A percentile compares a stretch with the other conserved stretches of the same genome.
phyloP scores from a whole-genome alignment of 352 stramenopile species.

The Thraustochytrium striatum region DNA sequence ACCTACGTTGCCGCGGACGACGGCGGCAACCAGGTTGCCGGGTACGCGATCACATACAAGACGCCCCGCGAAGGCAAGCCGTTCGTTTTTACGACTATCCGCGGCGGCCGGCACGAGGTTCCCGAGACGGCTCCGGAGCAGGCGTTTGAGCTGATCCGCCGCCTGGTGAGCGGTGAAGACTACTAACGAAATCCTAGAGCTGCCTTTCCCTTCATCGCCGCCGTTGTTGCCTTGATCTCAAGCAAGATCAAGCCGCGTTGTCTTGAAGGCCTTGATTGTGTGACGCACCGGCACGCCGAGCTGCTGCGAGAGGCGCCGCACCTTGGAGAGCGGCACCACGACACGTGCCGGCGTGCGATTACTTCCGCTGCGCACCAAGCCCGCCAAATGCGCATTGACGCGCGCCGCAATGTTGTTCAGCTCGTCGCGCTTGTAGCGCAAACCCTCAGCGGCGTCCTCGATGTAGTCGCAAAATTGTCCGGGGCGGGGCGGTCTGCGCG shows the following conservation, averaged over 20 bases:
- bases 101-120: conserved; percentile 29
- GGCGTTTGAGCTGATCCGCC: conserved; percentile 32
- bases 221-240: neutral
- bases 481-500: neutral
- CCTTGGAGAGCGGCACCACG: conserved; percentile 28
- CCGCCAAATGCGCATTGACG: conserved; percentile 13
- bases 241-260: neutral
- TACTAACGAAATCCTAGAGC: neutral
- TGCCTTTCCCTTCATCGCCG: neutral
- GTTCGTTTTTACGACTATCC: conserved; percentile 35
- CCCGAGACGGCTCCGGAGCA: conserved; percentile 34
- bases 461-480: conserved; percentile 4
- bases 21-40: conserved; percentile 50
- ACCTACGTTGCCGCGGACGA: conserved; percentile 31
- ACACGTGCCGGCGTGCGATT: neutral
- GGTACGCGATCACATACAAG: conserved; percentile 54
- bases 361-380: neutral
- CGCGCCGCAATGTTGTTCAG: conserved; percentile 24
- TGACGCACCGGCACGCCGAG: conserved; percentile 25
- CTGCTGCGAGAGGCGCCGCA: neutral
- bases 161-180: neutral
- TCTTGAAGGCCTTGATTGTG: conserved; percentile 39
- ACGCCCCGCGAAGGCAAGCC: conserved; percentile 27
- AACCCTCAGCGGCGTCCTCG: conserved; percentile 16
- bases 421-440: conserved; percentile 35